Evolutionary conservation across 2,329 filamentous ascomycete species (phyloP).

Genomic region (Trichophyton equinum): DNA sequence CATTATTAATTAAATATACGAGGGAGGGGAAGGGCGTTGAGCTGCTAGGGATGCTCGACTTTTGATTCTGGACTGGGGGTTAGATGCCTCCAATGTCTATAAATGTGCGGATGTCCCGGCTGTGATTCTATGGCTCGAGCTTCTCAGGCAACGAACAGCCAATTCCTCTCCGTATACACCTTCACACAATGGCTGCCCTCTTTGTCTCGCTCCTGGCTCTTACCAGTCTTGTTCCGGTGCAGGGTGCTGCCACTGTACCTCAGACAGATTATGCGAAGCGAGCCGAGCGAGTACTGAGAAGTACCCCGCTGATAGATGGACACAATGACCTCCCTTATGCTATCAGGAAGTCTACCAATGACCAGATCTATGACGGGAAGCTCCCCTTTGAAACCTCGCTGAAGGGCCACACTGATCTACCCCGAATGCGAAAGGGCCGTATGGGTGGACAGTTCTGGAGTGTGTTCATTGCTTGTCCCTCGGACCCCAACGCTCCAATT

Average conservation of each 20-base stretch:
- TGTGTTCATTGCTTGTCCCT: slow-evolving; percentile 19
- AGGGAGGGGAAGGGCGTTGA: background rate
- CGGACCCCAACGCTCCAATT: slow-evolving; percentile 10
- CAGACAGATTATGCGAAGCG: slow-evolving; percentile 13
- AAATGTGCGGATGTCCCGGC: background rate
- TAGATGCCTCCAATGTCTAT: background rate
- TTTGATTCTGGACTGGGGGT: background rate
- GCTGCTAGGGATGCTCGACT: background rate
- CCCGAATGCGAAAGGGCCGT: slow-evolving; percentile 18
- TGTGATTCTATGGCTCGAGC: background rate
- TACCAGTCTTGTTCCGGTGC: background rate
- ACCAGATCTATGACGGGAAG: slow-evolving; percentile 20
- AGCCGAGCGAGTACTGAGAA: slow-evolving; percentile 16
- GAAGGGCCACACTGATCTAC: slow-evolving; percentile 19
- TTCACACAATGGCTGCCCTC: background rate
- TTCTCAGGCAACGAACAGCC: background rate
- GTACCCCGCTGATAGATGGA: slow-evolving; percentile 22
- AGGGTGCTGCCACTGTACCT: background rate
- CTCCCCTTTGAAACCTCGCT: slow-evolving; percentile 14
- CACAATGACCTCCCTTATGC: slow-evolving; percentile 24
- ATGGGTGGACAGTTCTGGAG: slow-evolving; percentile 25
- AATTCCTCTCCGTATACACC: background rate
- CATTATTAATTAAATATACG: slow-evolving; percentile 3
- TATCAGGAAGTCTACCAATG: slow-evolving; percentile 18
- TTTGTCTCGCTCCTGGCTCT: background rate